Evolutionary conservation across 306 rosid species (phyloP).

Genomic region (Vicia villosa): DNA sequence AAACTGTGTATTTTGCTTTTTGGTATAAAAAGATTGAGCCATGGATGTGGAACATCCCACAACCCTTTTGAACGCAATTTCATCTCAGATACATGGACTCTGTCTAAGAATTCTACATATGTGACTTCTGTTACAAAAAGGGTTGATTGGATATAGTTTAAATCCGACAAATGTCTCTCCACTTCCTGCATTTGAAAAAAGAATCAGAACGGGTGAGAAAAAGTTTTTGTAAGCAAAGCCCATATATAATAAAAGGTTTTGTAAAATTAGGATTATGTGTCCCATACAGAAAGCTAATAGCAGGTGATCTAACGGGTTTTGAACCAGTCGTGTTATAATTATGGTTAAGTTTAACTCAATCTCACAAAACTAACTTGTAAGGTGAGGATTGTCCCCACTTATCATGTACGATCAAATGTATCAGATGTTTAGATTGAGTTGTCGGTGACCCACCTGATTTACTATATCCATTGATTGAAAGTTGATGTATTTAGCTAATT

Average conservation of each 20-base stretch:
- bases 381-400: too few species aligned
- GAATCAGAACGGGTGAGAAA: conserved; percentile 3
- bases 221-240: neutral
- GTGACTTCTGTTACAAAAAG: conserved; percentile 76
- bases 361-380: too few species aligned
- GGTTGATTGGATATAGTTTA: conserved; percentile 78
- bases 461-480: conserved; percentile 41
- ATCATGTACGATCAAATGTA: too few species aligned
- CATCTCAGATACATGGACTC: conserved; percentile 88
- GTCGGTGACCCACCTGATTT: conserved; percentile 56
- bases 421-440: conserved; percentile 12
- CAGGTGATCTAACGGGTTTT: too few species aligned
- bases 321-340: too few species aligned
- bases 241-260: neutral
- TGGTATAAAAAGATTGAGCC: conserved; percentile 96
- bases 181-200: conserved; percentile 62
- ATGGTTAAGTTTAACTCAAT: too few species aligned
- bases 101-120: conserved; percentile 79
- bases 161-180: conserved; percentile 44
- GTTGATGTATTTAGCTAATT: conserved; percentile 81
- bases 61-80: conserved; percentile 84
- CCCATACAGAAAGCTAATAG: neutral
- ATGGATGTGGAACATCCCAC: conserved; percentile 98
- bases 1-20: conserved; percentile 75
- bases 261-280: too few species aligned